phyloP scores from a whole-genome alignment of 176 grass and related monocot species.

The Carex myosuroides region DNA sequence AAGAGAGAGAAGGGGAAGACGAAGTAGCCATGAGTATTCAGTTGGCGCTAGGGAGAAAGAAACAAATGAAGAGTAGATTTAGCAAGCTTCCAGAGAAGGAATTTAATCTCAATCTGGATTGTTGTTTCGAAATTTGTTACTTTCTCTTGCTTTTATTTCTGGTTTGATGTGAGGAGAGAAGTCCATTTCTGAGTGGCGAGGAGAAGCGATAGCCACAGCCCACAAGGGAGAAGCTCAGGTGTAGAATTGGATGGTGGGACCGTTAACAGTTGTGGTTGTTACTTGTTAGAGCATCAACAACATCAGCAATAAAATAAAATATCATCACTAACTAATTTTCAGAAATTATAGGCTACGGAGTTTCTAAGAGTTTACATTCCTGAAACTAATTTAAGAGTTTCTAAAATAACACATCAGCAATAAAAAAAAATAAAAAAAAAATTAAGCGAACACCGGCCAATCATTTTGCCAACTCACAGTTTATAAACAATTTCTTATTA shows the following conservation, averaged over 20 bases:
- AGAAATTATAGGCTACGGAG: too few species aligned
- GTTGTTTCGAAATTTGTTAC: background rate
- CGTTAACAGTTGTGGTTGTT: background rate
- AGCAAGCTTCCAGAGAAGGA: background rate
- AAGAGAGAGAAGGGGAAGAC: conserved; percentile 19
- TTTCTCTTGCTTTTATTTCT: background rate
- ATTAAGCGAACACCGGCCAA: too few species aligned
- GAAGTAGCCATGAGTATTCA: background rate
- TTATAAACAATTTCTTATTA: too few species aligned
- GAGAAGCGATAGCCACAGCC: conserved; percentile 26
- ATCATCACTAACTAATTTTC: too few species aligned
- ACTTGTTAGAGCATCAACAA: too few species aligned
- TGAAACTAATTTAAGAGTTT: too few species aligned
- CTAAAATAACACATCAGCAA: too few species aligned
- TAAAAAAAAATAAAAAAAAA: too few species aligned
- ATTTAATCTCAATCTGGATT: background rate
- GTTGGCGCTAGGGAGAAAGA: background rate
- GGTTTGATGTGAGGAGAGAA: background rate
- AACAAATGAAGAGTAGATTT: background rate
- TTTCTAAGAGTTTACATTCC: too few species aligned
- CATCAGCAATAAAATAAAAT: too few species aligned
- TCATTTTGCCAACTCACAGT: too few species aligned
- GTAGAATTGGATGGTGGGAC: background rate
- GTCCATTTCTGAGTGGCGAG: background rate
- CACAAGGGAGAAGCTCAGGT: conserved; percentile 19